Base-by-base conservation (phyloP, 176 grass and related monocot genomes). In the Oryza rufipogon region DNA sequence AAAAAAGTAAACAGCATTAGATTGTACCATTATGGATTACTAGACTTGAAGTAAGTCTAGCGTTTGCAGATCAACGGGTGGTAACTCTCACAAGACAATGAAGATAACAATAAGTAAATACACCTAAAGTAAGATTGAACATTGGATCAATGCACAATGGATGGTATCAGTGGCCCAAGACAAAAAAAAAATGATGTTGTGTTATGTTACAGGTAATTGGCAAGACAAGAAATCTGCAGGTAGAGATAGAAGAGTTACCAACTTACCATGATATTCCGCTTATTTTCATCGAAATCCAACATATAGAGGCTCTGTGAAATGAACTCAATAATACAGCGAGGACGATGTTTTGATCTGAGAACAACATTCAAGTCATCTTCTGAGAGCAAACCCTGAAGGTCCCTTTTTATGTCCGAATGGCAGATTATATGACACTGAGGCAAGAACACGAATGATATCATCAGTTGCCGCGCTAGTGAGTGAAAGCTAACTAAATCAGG, bases 271-370 rank as follows among this genome's bases (percentile, higher is more conserved):
- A 89, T 52, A 82, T 36, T 81, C 17, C 80, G 56, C 70, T 89
- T 96, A 64, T 87, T 89, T 70, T 96, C 88, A 11, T 94, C 93
- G 11, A 99, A 73, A 77, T 92, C 86, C 23, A 99, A 88, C 83
- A 93, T 81, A 5, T 90, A 73, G 36, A 98, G 67, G 65, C 73
- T 70, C 74, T 95, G 93, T 6, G 93, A 92, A 77, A 98, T 98
- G 82, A 98, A 98, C 74, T 98, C 88, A 64, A 98, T 80, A 10
- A 98, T 78, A 49, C 96, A 98, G 4, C 93, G 91, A 28, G 96
- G 93, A 1, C 77, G 89, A 51, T 98, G 93, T 32, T 95, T 86
- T 11, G 96, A 98, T 70, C 79, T 80, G 16, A 98, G 15, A 78
- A 98, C 65, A 26, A 95, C 74, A 56, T 82, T 28, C 19, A 98